Evolutionary conservation across 257 asterid genomes (phyloP), one percentile per base, ranked within the genome.

Genomic region (Nicotiana undulata): DNA sequence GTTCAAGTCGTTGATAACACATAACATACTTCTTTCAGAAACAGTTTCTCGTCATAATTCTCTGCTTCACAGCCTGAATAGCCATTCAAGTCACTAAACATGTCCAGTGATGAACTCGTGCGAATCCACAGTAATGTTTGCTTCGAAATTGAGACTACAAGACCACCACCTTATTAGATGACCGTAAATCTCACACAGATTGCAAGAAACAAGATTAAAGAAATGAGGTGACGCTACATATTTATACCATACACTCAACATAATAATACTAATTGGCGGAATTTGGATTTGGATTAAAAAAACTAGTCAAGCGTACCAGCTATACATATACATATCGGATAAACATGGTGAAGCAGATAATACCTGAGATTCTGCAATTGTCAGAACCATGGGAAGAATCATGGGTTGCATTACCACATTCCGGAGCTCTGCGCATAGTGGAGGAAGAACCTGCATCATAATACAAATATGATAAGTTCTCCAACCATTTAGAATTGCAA

Each of bases 281-380:
- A 58, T 28, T 72, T 58, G 13, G 26, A 22, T 51, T 74, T 74
- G 61, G 79, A 74, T 74, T 24, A 74, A 51, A 22, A 29, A 16
- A 26, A 7, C 26, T 74, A 49, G 61, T 4, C 44, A 74, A 74
- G 61, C 26, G 22, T 51, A 74, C 51, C 46, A 74, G 63, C 44
- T 74, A 24, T 16, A 16, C 37, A 51, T 26, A 74, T 82, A 74
- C 1, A 82, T n/a, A n/a, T n/a, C n/a, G n/a, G 81, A 79, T 67
- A 76, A 44, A 64, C 75, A 82, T 31, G 67, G 74, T 81, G 78
- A 80, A 82, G 55, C 60, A 72, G 77, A 16, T 26, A 79, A 76
- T 89, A 96, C 99, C 98, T 96, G 99, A 66, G 98, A 94, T 82
- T 94, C 98, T 5, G 99, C 99, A 80, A 96, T 94, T 37, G 99